phyloP scores from a whole-genome alignment of 2,329 filamentous ascomycete species.

The Exophiala calicioides region DNA sequence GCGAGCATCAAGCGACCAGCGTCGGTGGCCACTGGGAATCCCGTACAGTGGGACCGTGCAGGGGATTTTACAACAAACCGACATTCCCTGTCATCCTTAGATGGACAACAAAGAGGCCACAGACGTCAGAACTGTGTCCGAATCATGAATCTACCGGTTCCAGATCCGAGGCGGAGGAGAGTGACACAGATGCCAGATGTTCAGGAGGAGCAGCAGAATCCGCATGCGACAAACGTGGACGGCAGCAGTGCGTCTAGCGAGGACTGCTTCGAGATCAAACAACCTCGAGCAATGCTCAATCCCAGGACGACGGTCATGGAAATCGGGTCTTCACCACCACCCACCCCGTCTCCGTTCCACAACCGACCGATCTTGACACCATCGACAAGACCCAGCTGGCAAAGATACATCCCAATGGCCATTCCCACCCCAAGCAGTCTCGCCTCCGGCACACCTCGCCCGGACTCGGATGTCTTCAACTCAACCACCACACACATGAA shows the following conservation, averaged over 20 bases:
- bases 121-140: slow-evolving; percentile 47
- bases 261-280: slow-evolving; percentile 1
- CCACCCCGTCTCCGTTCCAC: slow-evolving; percentile 17
- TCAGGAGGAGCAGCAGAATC: slow-evolving; percentile 12
- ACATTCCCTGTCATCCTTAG: slow-evolving; percentile 16
- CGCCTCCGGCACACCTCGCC: slow-evolving; percentile 13
- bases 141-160: slow-evolving; percentile 32
- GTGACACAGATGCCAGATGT: slow-evolving; percentile 11
- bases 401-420: slow-evolving; percentile 13
- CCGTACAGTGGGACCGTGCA: slow-evolving; percentile 22
- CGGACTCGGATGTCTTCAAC: slow-evolving; percentile 22
- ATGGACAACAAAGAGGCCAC: slow-evolving; percentile 37
- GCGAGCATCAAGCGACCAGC: slow-evolving; percentile 20
- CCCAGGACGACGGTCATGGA: background rate
- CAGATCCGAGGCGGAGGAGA: slow-evolving; percentile 5
- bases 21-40: slow-evolving; percentile 29
- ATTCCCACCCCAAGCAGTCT: slow-evolving; percentile 5
- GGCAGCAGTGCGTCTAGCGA: too few relatives aligned
- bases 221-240: background rate
- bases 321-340: slow-evolving; percentile 6
- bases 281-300: slow-evolving; percentile 1
- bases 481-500: slow-evolving; percentile 2
- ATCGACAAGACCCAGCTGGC: slow-evolving; percentile 8
- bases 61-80: slow-evolving; percentile 10
- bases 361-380: slow-evolving; percentile 21